phyloP scores from a whole-genome alignment of 495 filamentous ascomycete genomes.

The Lasiosphaeris hirsuta region DNA sequence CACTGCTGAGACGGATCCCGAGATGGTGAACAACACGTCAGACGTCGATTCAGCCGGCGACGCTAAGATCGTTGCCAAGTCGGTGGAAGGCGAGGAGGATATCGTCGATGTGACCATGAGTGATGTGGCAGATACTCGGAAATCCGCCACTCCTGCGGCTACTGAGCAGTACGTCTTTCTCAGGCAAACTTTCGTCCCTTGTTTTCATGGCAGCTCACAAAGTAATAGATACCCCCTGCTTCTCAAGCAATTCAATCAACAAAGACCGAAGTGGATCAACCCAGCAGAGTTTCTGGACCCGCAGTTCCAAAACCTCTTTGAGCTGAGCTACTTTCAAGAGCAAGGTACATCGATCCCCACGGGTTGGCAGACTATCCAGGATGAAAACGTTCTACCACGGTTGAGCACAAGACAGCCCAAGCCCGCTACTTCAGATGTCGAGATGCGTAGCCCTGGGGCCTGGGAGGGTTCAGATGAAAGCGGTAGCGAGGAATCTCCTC shows the following conservation, averaged over 20 bases:
- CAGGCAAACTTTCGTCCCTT: no score
- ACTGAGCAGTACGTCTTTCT: conserved; percentile 19
- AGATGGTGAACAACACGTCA: conserved; percentile 68
- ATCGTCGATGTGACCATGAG: conserved; percentile 88
- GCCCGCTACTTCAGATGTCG: conserved; percentile 28
- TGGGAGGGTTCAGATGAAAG: conserved; percentile 41
- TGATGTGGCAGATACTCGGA: conserved; percentile 45
- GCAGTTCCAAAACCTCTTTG: conserved; percentile 65
- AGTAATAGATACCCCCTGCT: conserved; percentile 22
- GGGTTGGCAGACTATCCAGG: conserved; percentile 59
- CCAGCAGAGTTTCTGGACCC: conserved; percentile 47
- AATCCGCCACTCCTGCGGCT: conserved; percentile 2
- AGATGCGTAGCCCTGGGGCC: conserved; percentile 30
- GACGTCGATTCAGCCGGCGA: conserved; percentile 69
- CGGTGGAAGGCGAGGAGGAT: conserved; percentile 84
- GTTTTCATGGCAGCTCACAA: background rate
- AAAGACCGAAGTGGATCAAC: conserved; percentile 44
- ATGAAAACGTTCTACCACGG: conserved; percentile 52
- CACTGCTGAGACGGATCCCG: conserved; percentile 58
- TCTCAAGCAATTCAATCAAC: conserved; percentile 31
- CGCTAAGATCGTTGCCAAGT: conserved; percentile 66
- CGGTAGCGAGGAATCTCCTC: conserved; percentile 31
- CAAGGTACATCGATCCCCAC: conserved; percentile 50
- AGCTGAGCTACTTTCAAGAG: conserved; percentile 57
- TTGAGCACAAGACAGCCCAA: conserved; percentile 52